Conservation (phyloP, 2,329 filamentous ascomycete genomes). For the Zymoseptoria ardabiliae region DNA sequence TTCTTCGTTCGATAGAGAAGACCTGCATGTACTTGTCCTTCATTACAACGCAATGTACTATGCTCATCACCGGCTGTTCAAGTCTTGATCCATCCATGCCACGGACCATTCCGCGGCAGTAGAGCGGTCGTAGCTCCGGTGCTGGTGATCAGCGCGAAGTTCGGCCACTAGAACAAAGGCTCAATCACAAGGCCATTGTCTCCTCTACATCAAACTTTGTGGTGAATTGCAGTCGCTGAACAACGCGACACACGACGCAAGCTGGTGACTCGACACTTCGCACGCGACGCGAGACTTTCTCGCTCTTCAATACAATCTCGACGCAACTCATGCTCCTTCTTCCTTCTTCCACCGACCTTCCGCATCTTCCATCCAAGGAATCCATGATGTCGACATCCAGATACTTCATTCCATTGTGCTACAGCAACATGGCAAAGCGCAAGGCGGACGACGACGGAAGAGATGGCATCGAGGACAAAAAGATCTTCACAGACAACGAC, state of each 20-base stretch:
- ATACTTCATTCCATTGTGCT: no score
- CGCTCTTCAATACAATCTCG: background rate
- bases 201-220: background rate
- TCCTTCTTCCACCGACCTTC: background rate
- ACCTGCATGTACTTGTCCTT: no score
- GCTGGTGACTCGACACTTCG: background rate
- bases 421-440: background rate
- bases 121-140: no score
- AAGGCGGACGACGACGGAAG: background rate
- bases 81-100: background rate
- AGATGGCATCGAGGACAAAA: background rate
- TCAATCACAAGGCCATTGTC: background rate
- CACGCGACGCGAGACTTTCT: background rate
- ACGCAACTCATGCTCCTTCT: background rate
- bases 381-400: no score
- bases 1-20: no score
- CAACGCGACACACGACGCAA: background rate
- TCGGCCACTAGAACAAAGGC: background rate
- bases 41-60: no score
- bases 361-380: no score
- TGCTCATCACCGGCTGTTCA: no score
- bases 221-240: background rate
- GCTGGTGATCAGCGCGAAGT: no score
- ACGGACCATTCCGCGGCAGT: background rate
- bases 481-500: background rate